Conservation (phyloP, 179 eudicot species). For the Nepenthes alata region DNA sequence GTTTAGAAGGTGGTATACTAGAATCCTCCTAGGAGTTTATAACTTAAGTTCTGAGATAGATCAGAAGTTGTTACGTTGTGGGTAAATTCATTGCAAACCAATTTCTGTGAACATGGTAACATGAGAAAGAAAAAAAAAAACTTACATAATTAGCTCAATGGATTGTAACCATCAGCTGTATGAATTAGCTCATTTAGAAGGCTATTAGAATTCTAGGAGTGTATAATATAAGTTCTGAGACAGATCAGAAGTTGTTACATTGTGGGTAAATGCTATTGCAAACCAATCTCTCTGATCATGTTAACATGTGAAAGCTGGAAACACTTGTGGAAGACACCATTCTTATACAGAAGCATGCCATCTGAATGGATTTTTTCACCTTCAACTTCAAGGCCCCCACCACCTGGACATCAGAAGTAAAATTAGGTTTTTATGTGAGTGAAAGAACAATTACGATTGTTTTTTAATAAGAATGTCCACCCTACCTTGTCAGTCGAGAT, state of each 20-base stretch:
- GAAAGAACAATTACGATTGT: not conserved
- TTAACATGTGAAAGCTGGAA: not conserved
- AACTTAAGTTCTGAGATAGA: not conserved
- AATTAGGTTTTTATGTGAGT: not conserved
- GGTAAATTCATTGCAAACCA: not conserved
- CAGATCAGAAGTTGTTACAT: not conserved
- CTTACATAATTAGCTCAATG: too few species aligned
- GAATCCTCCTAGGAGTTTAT: not conserved
- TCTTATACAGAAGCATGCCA: too few species aligned
- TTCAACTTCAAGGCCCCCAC: conserved; percentile 19
- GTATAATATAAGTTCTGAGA: not conserved
- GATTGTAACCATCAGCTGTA: too few species aligned
- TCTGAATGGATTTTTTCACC: not conserved
- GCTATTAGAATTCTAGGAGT: not conserved
- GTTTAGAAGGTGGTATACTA: not conserved
- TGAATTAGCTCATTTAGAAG: too few species aligned
- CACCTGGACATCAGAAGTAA: conserved; percentile 17
- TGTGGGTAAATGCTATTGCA: not conserved
- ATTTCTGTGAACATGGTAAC: not conserved
- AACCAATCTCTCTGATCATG: not conserved
- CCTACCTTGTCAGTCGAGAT: conserved; percentile 26
- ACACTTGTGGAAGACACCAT: not conserved
- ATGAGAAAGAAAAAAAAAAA: too few species aligned
- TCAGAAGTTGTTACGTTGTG: not conserved
- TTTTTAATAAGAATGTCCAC: not conserved